phyloP scores from a whole-genome alignment of 306 rosid species.

The Pyrus bretschneideri region DNA sequence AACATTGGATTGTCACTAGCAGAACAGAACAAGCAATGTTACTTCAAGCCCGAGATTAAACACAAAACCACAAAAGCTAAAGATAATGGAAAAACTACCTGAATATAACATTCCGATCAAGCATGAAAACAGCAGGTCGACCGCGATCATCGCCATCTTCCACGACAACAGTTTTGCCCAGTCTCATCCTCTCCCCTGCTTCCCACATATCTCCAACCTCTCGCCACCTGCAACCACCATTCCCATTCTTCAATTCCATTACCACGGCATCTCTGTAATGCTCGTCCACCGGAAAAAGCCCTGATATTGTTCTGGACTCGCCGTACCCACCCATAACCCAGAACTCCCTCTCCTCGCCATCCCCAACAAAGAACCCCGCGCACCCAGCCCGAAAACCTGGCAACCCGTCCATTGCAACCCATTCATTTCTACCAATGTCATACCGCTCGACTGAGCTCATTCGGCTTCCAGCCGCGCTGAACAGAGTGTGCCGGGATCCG shows the following conservation, averaged over 20 bases:
- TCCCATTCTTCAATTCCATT: constrained; percentile 42
- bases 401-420: constrained; percentile 63
- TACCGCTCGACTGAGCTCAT: constrained; percentile 66
- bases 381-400: constrained; percentile 79
- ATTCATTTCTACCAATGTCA: constrained; percentile 47
- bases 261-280: constrained; percentile 56
- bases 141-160: constrained; percentile 29
- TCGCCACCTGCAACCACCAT: constrained; percentile 47
- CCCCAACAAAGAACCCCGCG: constrained; percentile 60
- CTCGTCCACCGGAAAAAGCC: constrained; percentile 82
- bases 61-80: neutral
- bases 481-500: constrained; percentile 66
- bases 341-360: constrained; percentile 43
- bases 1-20: neutral
- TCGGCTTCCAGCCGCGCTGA: constrained; percentile 65
- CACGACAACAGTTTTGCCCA: constrained; percentile 64
- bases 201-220: constrained; percentile 73
- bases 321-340: constrained; percentile 96
- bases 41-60: neutral
- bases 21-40: neutral
- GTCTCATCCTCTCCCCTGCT: constrained; percentile 45
- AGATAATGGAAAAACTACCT: constrained; percentile 32
- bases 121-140: constrained; percentile 63
- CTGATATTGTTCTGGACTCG: constrained; percentile 61
- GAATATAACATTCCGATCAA: constrained; percentile 56